A percentile compares a stretch with the other conserved stretches of the same genome.
Conservation (phyloP, 2,329 filamentous ascomycete genomes). For the Penicillium palitans region DNA sequence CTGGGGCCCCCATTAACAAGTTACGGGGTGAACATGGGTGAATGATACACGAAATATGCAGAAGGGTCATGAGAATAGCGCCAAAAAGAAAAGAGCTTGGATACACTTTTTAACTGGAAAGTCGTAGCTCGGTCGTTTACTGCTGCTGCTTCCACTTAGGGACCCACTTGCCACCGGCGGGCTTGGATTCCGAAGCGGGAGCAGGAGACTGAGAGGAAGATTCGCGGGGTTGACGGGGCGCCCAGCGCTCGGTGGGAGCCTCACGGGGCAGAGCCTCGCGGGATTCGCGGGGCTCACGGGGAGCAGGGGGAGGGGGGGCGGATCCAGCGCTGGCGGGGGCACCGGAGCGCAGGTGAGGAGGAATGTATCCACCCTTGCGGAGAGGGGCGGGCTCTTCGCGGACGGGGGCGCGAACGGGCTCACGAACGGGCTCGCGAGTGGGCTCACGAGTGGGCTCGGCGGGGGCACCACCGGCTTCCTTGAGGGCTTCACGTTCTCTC, state of each 20-base stretch:
- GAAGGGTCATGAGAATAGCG: constrained; percentile 29
- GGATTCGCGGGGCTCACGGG: constrained; percentile 30
- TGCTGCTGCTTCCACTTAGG: constrained; percentile 42
- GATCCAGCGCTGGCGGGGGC: constrained; percentile 29
- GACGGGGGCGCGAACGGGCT: constrained; percentile 21
- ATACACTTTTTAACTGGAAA: constrained; percentile 30
- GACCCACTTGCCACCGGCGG: constrained; percentile 36
- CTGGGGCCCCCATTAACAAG: constrained; percentile 9
- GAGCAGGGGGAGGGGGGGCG: constrained; percentile 29
- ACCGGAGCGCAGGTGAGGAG: constrained; percentile 42
- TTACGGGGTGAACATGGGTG: constrained; percentile 12
- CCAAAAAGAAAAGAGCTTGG: constrained; percentile 25
- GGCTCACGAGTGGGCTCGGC: constrained; percentile 12
- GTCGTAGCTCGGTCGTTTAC: constrained; percentile 25
- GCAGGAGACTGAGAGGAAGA: constrained; percentile 28
- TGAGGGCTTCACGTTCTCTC: constrained; percentile 62
- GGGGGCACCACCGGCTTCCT: constrained; percentile 36
- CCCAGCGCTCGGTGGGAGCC: constrained; percentile 35
- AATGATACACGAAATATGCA: constrained; percentile 31
- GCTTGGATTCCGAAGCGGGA: constrained; percentile 31
- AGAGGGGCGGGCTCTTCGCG: constrained; percentile 31
- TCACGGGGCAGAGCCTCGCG: constrained; percentile 27
- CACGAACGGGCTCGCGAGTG: neutral
- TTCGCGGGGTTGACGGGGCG: constrained; percentile 36
- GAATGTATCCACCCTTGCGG: constrained; percentile 42